Evolutionary conservation across 495 filamentous ascomycete species (phyloP), one percentile per base, ranked within the genome.

Genomic region (Lineolata rhizophorae): DNA sequence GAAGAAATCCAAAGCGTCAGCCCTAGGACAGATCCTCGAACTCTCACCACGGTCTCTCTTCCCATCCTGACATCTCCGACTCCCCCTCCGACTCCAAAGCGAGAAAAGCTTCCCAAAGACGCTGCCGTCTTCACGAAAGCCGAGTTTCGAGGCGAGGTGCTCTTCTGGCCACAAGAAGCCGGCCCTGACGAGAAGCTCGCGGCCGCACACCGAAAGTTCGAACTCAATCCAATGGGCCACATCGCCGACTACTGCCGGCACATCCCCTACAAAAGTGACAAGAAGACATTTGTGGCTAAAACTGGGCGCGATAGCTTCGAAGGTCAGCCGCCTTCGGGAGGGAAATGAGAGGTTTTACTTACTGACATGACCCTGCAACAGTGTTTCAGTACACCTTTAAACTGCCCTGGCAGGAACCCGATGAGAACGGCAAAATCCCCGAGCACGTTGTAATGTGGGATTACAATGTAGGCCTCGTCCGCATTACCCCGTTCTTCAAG

Each of bases 401-500:
- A 43, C 48, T 72, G 15, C 73, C 74, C 4, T n/a, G n/a, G n/a
- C n/a, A n/a, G n/a, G n/a, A n/a, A n/a, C n/a, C n/a, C n/a, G n/a
- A n/a, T n/a, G n/a, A n/a, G n/a, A n/a, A n/a, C n/a, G 69, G 58
- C 8, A 64, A 81, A 24, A 65, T 71, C 4, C 64, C 60, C 38
- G 50, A 59, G 30, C 83, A 80, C 58, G 65, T 60, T 4, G 69
- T 97, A 16, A 80, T 91, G 70, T 97, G 87, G 87, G 87, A 97
- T 50, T 93, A 93, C 51, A 82, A 83, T 38, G 71, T 84, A 35
- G 87, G 87, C n/a, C 72, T 93, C 17, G 85, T 94, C 31, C 71
- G 84, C 36, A 84, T 85, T 45, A 94, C 87, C 4, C 77, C 81
- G 26, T 77, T 97, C 46, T 95, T 97, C 64, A 91, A 91, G 46